Base-by-base conservation (phyloP, 768 basidiomycete genomes). In the Lentinula sp. region DNA sequence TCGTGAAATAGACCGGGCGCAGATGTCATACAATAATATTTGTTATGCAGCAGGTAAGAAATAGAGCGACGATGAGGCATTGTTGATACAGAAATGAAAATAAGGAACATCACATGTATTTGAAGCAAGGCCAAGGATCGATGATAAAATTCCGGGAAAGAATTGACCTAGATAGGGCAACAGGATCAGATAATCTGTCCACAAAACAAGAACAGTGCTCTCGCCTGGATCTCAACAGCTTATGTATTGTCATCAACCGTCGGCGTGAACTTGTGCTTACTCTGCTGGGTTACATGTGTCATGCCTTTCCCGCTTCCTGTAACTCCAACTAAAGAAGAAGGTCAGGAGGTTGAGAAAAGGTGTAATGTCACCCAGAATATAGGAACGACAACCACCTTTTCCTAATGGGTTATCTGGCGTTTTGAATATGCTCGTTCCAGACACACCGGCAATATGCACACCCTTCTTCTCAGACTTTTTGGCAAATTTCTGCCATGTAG, bases 391-490 rank as follows among this genome's bases (percentile, higher is more conserved):
- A 82, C 49, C 67, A 90, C 93, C 93, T 81, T 79, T 83, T 28
- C 93, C 94, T 18, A 92, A 70, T 10, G 93, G 93, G 70, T 95
- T 94, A 65, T 94, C 93, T 11, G 94, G 94, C 4, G 92, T 95
- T 76, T 93, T 93, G 80, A 95, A 95, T 65, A 95, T 95, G 67
- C 91, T 94, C 64, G 89, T 93, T 31, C 94, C 94, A 34, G 88
- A 75, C 37, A 93, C 82, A 28, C 93, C 93, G 32, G 93, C 93
- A 61, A 95, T 95, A 70, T 89, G 86, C 35, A 93, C 85, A 8
- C 93, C 93, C 74, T 95, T 95, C 81, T 89, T 93, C 73, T 93
- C 91, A 32, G 87, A 84, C 76, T 96, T 96, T 78, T 95, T 96
- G 21, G 93, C 87, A 77, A 96, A 96, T 76, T 92, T 92, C 76